phyloP scores from a whole-genome alignment of 129 eudicot species.

The Solidago caesia region DNA sequence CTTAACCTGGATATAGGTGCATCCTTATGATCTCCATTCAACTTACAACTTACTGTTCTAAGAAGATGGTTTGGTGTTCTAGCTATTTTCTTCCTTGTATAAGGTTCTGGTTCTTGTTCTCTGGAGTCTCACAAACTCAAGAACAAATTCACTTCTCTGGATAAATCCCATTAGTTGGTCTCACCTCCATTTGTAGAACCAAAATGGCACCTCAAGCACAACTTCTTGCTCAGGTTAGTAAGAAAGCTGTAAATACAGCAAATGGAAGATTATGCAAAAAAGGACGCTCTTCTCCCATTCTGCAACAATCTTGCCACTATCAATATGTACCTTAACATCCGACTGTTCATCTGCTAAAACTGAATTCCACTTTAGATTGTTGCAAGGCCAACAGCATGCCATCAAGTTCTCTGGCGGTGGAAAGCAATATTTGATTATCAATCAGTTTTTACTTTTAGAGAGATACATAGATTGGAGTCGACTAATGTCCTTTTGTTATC shows the following conservation, averaged over 20 bases:
- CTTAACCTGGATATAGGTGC: background rate
- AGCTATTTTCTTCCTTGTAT: constrained; percentile 8
- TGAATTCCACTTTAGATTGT: constrained; percentile 6
- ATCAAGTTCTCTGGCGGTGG: constrained; percentile 17
- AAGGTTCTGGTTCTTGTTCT: constrained; percentile 6
- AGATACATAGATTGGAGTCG: background rate
- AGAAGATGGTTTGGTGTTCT: background rate
- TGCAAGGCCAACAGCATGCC: constrained; percentile 17
- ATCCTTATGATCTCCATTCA: background rate
- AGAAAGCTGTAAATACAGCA: constrained; percentile 24
- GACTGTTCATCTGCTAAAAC: constrained; percentile 25
- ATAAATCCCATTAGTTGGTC: background rate
- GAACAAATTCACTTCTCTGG: constrained; percentile 17
- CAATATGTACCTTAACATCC: constrained; percentile 42
- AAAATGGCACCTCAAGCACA: constrained; percentile 34
- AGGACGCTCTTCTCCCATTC: constrained; percentile 24
- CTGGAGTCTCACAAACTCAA: constrained; percentile 16
- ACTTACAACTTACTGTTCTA: background rate
- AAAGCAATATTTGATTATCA: constrained; percentile 10
- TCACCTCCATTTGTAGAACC: constrained; percentile 1
- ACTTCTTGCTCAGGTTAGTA: constrained; percentile 24
- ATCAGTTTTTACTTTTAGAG: background rate
- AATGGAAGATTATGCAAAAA: constrained; percentile 28
- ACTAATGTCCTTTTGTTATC: constrained; percentile 10
- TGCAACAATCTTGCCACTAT: constrained; percentile 43